Conservation (phyloP, 495 filamentous ascomycete species). For the Stereocaulon alpinum region DNA sequence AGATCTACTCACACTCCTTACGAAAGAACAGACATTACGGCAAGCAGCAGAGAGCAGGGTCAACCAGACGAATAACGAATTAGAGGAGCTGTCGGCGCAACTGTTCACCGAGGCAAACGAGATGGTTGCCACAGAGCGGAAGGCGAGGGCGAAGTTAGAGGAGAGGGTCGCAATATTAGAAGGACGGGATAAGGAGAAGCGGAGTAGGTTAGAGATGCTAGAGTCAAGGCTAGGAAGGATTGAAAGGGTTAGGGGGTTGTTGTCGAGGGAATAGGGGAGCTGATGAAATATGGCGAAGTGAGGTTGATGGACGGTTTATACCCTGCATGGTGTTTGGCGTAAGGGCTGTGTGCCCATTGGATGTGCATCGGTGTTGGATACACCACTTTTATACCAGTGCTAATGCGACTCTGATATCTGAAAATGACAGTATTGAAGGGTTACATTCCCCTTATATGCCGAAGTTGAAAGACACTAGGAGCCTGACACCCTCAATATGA, state of each 20-base stretch:
- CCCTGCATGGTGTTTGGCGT: neutral
- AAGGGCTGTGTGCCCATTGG: neutral
- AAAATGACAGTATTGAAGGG: neutral
- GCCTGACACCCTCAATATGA: neutral
- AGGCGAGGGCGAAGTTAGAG: slow-evolving; percentile 68
- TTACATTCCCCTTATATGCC: neutral
- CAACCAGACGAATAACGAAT: slow-evolving; percentile 59
- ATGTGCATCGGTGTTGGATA: slow-evolving; percentile 3
- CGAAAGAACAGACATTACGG: slow-evolving; percentile 60
- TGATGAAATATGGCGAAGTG: slow-evolving; percentile 1
- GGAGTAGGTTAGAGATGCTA: slow-evolving; percentile 56
- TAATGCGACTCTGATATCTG: neutral
- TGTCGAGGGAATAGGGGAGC: slow-evolving; percentile 28
- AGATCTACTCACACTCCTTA: slow-evolving; percentile 60
- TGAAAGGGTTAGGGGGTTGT: slow-evolving; percentile 54
- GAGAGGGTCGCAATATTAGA: slow-evolving; percentile 62
- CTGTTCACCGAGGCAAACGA: slow-evolving; percentile 93
- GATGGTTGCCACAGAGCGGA: slow-evolving; percentile 88
- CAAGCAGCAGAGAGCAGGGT: slow-evolving; percentile 65
- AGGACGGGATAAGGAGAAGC: slow-evolving; percentile 59
- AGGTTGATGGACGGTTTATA: neutral
- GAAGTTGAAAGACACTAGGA: neutral
- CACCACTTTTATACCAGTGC: neutral
- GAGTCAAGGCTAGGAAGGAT: slow-evolving; percentile 75
- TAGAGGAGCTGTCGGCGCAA: slow-evolving; percentile 79